These are phyloP conservation scores for Globisporangium ultimum DNA, from an alignment of 352 stramenopile genomes.

Conservation along the genomic window DNA sequence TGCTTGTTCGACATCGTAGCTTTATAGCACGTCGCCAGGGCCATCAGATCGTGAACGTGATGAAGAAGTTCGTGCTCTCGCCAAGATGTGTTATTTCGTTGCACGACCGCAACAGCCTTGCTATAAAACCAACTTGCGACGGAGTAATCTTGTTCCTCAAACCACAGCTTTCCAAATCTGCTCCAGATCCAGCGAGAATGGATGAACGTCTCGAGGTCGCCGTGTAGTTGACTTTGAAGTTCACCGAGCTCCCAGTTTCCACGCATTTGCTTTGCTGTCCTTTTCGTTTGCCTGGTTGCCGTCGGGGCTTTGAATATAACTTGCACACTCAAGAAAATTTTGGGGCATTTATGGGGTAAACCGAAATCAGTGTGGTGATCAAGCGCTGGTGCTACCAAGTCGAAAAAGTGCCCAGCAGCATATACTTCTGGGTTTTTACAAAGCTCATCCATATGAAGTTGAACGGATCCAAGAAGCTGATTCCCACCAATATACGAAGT, in stretches of 20 bases:
- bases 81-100: not conserved
- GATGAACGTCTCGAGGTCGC: slow-evolving; percentile 51
- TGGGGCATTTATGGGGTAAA: slow-evolving; percentile 16
- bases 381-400: not conserved
- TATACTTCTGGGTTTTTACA: slow-evolving; percentile 20
- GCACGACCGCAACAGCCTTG: slow-evolving; percentile 17
- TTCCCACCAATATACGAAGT: slow-evolving; percentile 10
- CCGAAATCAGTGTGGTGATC: not conserved
- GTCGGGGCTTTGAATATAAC: slow-evolving; percentile 10
- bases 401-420: slow-evolving; percentile 19
- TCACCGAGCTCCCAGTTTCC: slow-evolving; percentile 49
- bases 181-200: slow-evolving; percentile 55
- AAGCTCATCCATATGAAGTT: slow-evolving; percentile 37
- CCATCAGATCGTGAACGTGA: slow-evolving; percentile 25
- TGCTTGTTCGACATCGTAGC: slow-evolving; percentile 22
- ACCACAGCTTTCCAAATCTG: slow-evolving; percentile 35
- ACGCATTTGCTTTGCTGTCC: slow-evolving; percentile 10
- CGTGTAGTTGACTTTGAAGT: slow-evolving; percentile 35
- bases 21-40: slow-evolving; percentile 37
- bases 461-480: slow-evolving; percentile 34
- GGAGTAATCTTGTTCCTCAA: slow-evolving; percentile 36
- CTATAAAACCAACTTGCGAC: slow-evolving; percentile 46
- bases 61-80: not conserved
- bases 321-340: slow-evolving; percentile 15
- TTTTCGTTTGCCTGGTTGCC: not conserved